Percentiles rank a stretch among this genome's conserved stretches.
Conservation (phyloP, 352 stramenopile genomes). For the Thraustochytrium striatum region DNA sequence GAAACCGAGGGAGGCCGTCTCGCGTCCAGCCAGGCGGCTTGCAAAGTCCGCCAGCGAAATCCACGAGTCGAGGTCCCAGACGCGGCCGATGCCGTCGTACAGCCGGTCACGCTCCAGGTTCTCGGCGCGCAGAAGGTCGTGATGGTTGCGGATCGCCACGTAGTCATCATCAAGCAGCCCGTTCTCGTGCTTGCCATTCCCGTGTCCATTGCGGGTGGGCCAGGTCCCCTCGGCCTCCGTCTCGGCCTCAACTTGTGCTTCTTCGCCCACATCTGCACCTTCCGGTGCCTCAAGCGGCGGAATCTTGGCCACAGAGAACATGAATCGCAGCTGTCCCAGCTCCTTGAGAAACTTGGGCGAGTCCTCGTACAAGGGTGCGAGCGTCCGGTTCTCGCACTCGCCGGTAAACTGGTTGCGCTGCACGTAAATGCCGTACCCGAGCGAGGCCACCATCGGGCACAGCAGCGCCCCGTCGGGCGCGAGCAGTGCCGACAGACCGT, state of each 20-base stretch:
- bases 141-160: no score
- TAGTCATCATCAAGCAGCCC: not conserved
- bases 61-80: conserved; percentile 16
- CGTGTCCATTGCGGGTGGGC: not conserved
- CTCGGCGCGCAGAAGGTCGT: not conserved
- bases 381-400: conserved; percentile 36
- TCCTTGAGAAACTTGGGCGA: not conserved
- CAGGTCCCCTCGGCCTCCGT: not conserved
- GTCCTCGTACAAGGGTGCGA: conserved; percentile 39
- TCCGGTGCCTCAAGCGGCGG: not conserved
- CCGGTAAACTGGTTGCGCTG: conserved; percentile 39
- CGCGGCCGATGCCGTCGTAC: not conserved
- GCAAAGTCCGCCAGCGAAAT: conserved; percentile 39
- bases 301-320: not conserved
- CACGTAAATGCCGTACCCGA: conserved; percentile 35
- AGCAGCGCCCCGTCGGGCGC: conserved; percentile 29
- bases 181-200: not conserved
- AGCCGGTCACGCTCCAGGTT: not conserved
- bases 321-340: not conserved
- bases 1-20: conserved; percentile 20
- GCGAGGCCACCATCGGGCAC: conserved; percentile 18
- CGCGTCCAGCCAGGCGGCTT: not conserved
- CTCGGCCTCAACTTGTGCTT: not conserved
- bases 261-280: not conserved
- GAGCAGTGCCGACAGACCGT: conserved; percentile 20